Evolutionary conservation across 306 rosid species (phyloP), one percentile per base, ranked within the genome.

Genomic region (Crotalaria pallida): DNA sequence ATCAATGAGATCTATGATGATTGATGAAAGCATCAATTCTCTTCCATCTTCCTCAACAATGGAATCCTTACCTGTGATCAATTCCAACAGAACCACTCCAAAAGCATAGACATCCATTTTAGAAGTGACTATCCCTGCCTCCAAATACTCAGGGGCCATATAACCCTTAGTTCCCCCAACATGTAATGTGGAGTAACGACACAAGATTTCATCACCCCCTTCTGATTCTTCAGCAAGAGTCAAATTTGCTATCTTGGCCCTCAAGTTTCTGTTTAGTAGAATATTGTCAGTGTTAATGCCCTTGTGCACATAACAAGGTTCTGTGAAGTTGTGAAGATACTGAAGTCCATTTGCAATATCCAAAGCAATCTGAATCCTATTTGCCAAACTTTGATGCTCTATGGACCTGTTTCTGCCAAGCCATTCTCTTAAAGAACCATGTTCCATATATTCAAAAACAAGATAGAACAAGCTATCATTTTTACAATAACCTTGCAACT

Each of bases 261-360:
- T 79, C n/a, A 67, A 44, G 17, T 82, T 51, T 36, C 33, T 70
- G 88, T 80, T 82, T 2, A 87, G 80, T 0, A 91, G 77, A 49
- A 88, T 80, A 69, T 87, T 88, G 74, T 41, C 83, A 49, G 81
- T 78, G 56, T 56, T 82, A 11, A 91, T 71, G 47, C 73, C 80
- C 75, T 69, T 88, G 78, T 88, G 96, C 8, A 86, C 89, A 47
- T 87, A 87, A 22, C 84, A 76, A 18, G 97, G 92, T 17, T 83
- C 76, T 11, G 89, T 88, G 87, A 85, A 91, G 76, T 84, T 79
- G 83, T 88, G 97, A 56, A 91, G 97, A 87, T 91, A 91, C 56
- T 88, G 85, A 53, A 87, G 93, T 7, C 96, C 93, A 40, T 87
- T 81, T 15, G 96, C 91, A 75, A 88, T 63, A 67, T 91, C 97